A percentile compares a stretch with the other conserved stretches of the same genome.
Evolutionary conservation across 2,329 filamentous ascomycete species (phyloP).

Genomic region (Alternaria panax): DNA sequence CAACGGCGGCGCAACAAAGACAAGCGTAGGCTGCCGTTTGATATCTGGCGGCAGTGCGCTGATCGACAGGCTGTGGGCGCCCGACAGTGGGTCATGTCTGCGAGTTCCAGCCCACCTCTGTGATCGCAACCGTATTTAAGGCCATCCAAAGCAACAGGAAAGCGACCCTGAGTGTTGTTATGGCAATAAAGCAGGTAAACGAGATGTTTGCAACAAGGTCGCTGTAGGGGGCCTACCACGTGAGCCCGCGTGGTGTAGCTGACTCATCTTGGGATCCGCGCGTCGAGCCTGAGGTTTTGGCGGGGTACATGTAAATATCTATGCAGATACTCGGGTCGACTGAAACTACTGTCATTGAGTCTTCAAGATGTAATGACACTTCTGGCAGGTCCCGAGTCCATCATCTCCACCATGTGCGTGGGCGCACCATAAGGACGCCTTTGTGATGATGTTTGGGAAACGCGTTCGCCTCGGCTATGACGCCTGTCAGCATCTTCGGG

Average conservation of each 20-base stretch:
- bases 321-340: neutral
- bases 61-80: constrained; percentile 39
- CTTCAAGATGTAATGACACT: neutral
- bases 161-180: constrained; percentile 21
- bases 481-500: constrained; percentile 3
- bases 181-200: constrained; percentile 25
- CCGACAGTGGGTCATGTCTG: constrained; percentile 26
- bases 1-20: constrained; percentile 18
- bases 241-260: constrained; percentile 18
- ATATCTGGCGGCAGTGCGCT: constrained; percentile 32
- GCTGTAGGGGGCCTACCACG: constrained; percentile 14
- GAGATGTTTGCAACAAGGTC: constrained; percentile 21
- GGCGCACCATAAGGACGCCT: constrained; percentile 23
- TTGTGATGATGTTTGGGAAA: constrained; percentile 23
- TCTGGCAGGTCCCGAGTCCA: neutral
- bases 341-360: neutral
- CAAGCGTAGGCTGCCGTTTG: constrained; percentile 35
- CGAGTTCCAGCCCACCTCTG: constrained; percentile 22
- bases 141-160: constrained; percentile 20
- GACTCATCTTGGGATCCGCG: constrained; percentile 5
- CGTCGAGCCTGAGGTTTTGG: constrained; percentile 4
- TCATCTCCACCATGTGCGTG: constrained; percentile 4
- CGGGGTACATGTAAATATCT: neutral
- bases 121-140: constrained; percentile 26
- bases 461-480: constrained; percentile 28